Percentiles rank a stretch among this genome's conserved stretches.
Conservation (phyloP, 805 yeast species). For the Kazachstania africana region DNA sequence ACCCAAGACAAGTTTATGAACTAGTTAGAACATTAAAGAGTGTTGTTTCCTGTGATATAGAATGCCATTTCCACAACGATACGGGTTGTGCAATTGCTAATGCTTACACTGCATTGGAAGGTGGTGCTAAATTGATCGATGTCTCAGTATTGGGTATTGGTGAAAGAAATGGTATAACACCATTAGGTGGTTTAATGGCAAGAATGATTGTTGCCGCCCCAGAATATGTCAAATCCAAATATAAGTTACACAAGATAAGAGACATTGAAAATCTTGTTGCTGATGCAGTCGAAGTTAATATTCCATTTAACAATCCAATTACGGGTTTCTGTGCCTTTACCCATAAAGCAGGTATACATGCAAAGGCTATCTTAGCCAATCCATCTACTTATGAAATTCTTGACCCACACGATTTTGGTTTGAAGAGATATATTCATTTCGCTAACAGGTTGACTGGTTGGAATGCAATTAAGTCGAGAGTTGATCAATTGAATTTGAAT, state of each 20-base stretch:
- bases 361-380: constrained; percentile 95
- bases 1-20: constrained; percentile 97
- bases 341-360: constrained; percentile 98
- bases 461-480: constrained; percentile 97
- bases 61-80: constrained; percentile 97
- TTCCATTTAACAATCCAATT: constrained; percentile 96
- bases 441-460: constrained; percentile 97
- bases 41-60: constrained; percentile 93
- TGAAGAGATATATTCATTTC: constrained; percentile 90
- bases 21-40: constrained; percentile 85
- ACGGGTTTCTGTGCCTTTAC: constrained; percentile 99
- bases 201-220: constrained; percentile 98
- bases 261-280: constrained; percentile 94
- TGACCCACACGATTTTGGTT: constrained; percentile 90
- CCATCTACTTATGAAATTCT: constrained; percentile 96
- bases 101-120: constrained; percentile 96
- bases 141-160: constrained; percentile 97
- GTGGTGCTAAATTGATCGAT: constrained; percentile 90
- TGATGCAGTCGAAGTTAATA: constrained; percentile 90
- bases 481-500: constrained; percentile 86
- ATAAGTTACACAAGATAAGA: constrained; percentile 89
- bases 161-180: constrained; percentile 97
- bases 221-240: constrained; percentile 87
- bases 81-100: constrained; percentile 99
- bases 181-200: constrained; percentile 96